Evolutionary conservation across 352 stramenopile species (phyloP).

Genomic region (Thraustochytrium striatum): DNA sequence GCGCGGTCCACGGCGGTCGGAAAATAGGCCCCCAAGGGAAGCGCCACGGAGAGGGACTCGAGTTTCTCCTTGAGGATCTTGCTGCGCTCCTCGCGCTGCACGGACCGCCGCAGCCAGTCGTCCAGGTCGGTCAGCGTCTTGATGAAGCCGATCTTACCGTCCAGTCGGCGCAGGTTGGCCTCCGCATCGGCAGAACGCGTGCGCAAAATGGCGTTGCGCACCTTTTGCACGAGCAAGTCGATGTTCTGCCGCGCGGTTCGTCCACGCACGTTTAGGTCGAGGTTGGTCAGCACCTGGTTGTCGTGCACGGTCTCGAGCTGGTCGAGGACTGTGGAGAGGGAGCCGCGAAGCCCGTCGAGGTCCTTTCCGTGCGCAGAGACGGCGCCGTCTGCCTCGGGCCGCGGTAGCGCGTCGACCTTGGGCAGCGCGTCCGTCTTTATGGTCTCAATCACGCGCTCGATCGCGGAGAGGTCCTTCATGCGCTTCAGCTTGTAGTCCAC

Average conservation of each 20-base stretch:
- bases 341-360: not conserved
- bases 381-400: not conserved
- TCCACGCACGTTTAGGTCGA: slow-evolving; percentile 39
- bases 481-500: slow-evolving; percentile 27
- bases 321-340: not conserved
- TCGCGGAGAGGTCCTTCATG: not conserved
- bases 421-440: slow-evolving; percentile 2
- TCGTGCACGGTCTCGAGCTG: slow-evolving; percentile 44
- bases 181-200: not conserved
- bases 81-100: slow-evolving; percentile 28
- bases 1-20: slow-evolving; percentile 19
- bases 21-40: slow-evolving; percentile 43
- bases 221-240: slow-evolving; percentile 42
- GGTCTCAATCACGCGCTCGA: slow-evolving; percentile 38
- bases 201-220: slow-evolving; percentile 25
- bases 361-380: not conserved
- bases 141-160: slow-evolving; percentile 47
- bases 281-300: slow-evolving; percentile 30
- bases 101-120: slow-evolving; percentile 30
- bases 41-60: not conserved
- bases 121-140: slow-evolving; percentile 47
- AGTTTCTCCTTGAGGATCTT: slow-evolving; percentile 42
- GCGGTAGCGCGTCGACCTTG: not conserved
- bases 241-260: slow-evolving; percentile 25
- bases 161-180: not conserved